Evolutionary conservation across 768 basidiomycete genomes (phyloP).

Genomic region (Lactifluus pinguis): DNA sequence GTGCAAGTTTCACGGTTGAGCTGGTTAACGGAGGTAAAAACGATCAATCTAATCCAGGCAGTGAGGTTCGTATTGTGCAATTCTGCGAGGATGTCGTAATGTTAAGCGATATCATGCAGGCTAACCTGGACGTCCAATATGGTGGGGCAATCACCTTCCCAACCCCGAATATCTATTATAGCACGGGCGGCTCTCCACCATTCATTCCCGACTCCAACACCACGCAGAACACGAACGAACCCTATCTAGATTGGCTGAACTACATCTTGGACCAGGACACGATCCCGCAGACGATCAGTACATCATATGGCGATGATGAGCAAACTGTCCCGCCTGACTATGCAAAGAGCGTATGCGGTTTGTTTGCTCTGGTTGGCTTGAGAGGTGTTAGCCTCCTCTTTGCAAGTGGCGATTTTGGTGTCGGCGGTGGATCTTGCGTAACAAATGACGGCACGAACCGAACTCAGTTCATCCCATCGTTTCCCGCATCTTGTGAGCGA

Average conservation of each 20-base stretch:
- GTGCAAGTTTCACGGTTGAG: neutral
- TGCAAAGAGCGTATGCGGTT: neutral
- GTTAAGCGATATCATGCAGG: conserved; percentile 12
- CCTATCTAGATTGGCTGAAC: conserved; percentile 32
- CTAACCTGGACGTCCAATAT: conserved; percentile 31
- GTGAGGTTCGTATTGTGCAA: conserved; percentile 33
- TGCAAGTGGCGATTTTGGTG: conserved; percentile 55
- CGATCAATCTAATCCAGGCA: conserved; percentile 38
- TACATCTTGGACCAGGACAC: too few relatives aligned
- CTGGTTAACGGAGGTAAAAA: neutral
- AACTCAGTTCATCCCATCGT: too few relatives aligned
- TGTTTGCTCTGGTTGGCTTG: conserved; percentile 53
- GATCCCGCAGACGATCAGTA: too few relatives aligned
- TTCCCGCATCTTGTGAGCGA: too few relatives aligned
- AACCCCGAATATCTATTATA: conserved; percentile 54
- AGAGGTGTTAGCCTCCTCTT: conserved; percentile 53
- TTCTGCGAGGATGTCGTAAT: neutral
- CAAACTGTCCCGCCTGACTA: too few relatives aligned
- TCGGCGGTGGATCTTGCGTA: conserved; percentile 49
- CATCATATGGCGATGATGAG: too few relatives aligned
- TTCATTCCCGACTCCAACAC: conserved; percentile 8
- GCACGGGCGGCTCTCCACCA: conserved; percentile 24
- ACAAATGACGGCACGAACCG: too few relatives aligned
- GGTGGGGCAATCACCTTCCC: conserved; percentile 32
- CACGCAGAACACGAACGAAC: conserved; percentile 46